Percentiles rank a stretch among this genome's conserved stretches.
These are phyloP conservation scores for Pisolithus thermaeus DNA, from an alignment of 1,284 basidiomycete species.

Conservation along the genomic window DNA sequence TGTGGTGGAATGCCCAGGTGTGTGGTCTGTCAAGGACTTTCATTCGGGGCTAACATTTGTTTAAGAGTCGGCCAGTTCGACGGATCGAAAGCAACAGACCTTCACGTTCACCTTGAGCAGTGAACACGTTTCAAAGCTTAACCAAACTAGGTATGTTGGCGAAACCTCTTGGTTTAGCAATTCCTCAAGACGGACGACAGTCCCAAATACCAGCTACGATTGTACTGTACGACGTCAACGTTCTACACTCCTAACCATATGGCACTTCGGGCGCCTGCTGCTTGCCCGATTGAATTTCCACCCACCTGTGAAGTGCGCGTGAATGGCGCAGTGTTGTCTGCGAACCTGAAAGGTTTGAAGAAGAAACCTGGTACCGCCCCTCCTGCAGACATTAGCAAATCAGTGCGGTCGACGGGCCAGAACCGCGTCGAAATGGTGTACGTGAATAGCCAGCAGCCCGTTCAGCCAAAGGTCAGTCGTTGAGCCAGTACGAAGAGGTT, in stretches of 20 bases:
- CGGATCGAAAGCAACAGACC: slow-evolving; percentile 64
- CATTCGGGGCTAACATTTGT: slow-evolving; percentile 13
- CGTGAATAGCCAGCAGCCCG: slow-evolving; percentile 80
- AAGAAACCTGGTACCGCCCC: slow-evolving; percentile 96
- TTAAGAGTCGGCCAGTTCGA: slow-evolving; percentile 69
- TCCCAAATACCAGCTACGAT: slow-evolving; percentile 71
- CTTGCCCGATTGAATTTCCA: slow-evolving; percentile 86
- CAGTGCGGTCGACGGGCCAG: slow-evolving; percentile 42
- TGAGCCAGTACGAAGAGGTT: slow-evolving; percentile 1
- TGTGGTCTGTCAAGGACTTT: slow-evolving; percentile 8
- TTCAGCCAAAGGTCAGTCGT: slow-evolving; percentile 55
- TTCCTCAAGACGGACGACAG: slow-evolving; percentile 32
- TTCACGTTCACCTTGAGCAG: slow-evolving; percentile 56
- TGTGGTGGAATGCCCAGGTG: slow-evolving; percentile 72
- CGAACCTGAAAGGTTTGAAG: slow-evolving; percentile 88
- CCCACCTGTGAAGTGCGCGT: slow-evolving; percentile 87
- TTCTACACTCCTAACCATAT: slow-evolving; percentile 56
- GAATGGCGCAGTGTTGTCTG: slow-evolving; percentile 64
- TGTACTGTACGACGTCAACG: slow-evolving; percentile 91
- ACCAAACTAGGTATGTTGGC: slow-evolving; percentile 39
- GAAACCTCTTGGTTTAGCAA: slow-evolving; percentile 3
- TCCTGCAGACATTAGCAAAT: slow-evolving; percentile 76
- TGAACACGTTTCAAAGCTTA: slow-evolving; percentile 62
- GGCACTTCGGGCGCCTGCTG: slow-evolving; percentile 46
- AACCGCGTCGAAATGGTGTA: slow-evolving; percentile 86